Percentiles rank a stretch among this genome's conserved stretches.
Conservation (phyloP, 768 basidiomycete genomes). For the Xerocomellus dryophilus region DNA sequence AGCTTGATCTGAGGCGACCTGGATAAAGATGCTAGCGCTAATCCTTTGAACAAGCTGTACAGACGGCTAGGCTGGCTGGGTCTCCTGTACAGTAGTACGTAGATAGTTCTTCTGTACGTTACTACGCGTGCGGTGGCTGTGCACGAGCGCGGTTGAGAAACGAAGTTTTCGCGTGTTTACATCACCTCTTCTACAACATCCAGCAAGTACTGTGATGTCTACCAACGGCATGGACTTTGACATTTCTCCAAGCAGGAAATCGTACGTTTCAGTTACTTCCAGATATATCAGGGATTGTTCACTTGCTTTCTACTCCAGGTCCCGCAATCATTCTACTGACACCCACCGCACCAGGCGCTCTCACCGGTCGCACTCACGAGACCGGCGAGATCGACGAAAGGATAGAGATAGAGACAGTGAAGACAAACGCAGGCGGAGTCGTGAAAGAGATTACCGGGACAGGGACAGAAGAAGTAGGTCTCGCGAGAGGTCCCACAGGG, state of each 20-base stretch:
- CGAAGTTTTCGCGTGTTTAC: conserved; percentile 38
- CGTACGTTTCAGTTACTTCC: conserved; percentile 42
- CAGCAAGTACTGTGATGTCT: conserved; percentile 35
- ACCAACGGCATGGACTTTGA: conserved; percentile 63
- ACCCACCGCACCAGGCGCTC: conserved; percentile 71
- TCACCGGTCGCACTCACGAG: conserved; percentile 68
- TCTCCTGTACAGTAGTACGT: conserved; percentile 30
- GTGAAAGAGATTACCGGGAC: conserved; percentile 50
- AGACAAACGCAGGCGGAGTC: conserved; percentile 60
- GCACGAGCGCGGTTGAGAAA: conserved; percentile 16
- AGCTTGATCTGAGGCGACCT: too few species aligned
- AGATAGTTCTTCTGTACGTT: neutral
- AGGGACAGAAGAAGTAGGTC: conserved; percentile 47
- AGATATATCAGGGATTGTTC: neutral
- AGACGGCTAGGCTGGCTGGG: conserved; percentile 37
- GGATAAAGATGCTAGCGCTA: too few species aligned
- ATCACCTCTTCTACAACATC: conserved; percentile 7
- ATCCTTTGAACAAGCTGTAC: too few species aligned
- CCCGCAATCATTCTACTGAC: conserved; percentile 74
- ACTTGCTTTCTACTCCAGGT: conserved; percentile 36
- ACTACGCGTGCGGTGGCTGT: conserved; percentile 20
- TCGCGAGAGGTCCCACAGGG: conserved; percentile 47
- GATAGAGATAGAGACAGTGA: conserved; percentile 54
- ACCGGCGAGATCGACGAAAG: conserved; percentile 44
- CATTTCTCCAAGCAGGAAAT: conserved; percentile 55